Evolutionary conservation across 2,329 filamentous ascomycete genomes (phyloP).

Genomic region (Alternaria incomplexa): DNA sequence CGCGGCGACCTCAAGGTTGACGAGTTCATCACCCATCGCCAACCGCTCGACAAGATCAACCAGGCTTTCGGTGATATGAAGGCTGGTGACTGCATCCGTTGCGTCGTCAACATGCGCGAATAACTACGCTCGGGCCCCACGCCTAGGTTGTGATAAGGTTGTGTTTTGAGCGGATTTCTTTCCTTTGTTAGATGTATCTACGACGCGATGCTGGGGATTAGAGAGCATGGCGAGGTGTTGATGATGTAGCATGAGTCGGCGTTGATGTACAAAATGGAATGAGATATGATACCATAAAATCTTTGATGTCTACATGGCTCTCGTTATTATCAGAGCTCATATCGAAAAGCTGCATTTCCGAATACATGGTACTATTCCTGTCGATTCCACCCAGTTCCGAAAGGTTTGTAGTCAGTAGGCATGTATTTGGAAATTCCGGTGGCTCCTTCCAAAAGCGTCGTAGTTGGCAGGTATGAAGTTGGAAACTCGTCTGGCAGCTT

Average conservation of each 20-base stretch:
- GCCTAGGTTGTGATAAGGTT: slow-evolving; percentile 2
- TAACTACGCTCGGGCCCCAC: slow-evolving; percentile 22
- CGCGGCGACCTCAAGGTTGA: slow-evolving; percentile 92
- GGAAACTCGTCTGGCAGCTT: background rate
- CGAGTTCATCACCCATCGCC: slow-evolving; percentile 98
- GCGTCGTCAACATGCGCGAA: slow-evolving; percentile 74
- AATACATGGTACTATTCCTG: background rate
- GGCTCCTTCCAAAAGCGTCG: background rate
- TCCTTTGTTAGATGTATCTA: background rate
- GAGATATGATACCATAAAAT: background rate
- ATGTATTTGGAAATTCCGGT: background rate
- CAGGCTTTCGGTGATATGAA: slow-evolving; percentile 93
- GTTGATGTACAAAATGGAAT: slow-evolving; percentile 8
- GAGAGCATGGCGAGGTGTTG: slow-evolving; percentile 15
- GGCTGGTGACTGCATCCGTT: slow-evolving; percentile 93
- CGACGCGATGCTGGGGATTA: background rate
- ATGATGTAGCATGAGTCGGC: slow-evolving; percentile 13
- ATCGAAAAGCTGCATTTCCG: background rate
- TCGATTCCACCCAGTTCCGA: background rate
- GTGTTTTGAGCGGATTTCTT: slow-evolving; percentile 1
- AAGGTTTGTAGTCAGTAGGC: background rate
- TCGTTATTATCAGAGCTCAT: background rate
- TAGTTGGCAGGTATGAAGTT: fast-evolving
- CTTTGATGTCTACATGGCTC: background rate
- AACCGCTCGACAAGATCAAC: slow-evolving; percentile 84